phyloP scores from a whole-genome alignment of 2,329 filamentous ascomycete genomes.

The Xylariales sp. region DNA sequence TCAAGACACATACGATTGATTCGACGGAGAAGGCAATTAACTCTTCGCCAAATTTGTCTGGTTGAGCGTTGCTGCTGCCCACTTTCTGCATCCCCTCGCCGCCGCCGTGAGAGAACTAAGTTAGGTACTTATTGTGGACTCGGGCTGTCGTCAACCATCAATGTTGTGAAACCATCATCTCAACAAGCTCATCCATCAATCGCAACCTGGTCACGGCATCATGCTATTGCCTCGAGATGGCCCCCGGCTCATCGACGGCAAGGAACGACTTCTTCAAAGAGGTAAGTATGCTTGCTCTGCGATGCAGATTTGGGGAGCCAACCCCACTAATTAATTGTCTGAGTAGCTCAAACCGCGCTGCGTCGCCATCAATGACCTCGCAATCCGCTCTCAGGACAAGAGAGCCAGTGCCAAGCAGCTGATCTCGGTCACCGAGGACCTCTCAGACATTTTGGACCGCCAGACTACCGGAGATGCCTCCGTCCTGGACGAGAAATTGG shows the following conservation, averaged over 20 bases:
- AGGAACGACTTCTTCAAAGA: conserved; percentile 28
- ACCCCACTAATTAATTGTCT: conserved; percentile 12
- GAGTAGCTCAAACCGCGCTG: conserved; percentile 58
- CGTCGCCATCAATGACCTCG: conserved; percentile 54
- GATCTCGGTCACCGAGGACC: conserved; percentile 37
- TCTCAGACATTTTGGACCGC: conserved; percentile 41
- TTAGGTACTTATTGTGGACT: too few relatives aligned
- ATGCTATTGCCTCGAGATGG: conserved; percentile 17
- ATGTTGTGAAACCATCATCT: too few relatives aligned
- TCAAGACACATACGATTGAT: too few relatives aligned
- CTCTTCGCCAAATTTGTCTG: too few relatives aligned
- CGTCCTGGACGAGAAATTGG: conserved; percentile 71
- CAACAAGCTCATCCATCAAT: too few relatives aligned
- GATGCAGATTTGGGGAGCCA: neutral
- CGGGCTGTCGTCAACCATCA: too few relatives aligned
- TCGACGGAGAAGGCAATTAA: too few relatives aligned
- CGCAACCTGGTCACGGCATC: too few relatives aligned
- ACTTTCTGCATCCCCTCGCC: too few relatives aligned
- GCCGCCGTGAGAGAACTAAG: too few relatives aligned
- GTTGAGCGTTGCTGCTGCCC: too few relatives aligned
- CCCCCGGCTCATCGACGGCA: conserved; percentile 15
- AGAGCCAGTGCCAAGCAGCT: conserved; percentile 39
- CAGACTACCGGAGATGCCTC: conserved; percentile 39
- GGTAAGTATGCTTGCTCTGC: conserved; percentile 16
- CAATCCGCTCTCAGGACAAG: conserved; percentile 43